These are phyloP conservation scores for Colletotrichum gloeosporioides DNA, from an alignment of 2,329 filamentous ascomycete species.

Conservation along the genomic window DNA sequence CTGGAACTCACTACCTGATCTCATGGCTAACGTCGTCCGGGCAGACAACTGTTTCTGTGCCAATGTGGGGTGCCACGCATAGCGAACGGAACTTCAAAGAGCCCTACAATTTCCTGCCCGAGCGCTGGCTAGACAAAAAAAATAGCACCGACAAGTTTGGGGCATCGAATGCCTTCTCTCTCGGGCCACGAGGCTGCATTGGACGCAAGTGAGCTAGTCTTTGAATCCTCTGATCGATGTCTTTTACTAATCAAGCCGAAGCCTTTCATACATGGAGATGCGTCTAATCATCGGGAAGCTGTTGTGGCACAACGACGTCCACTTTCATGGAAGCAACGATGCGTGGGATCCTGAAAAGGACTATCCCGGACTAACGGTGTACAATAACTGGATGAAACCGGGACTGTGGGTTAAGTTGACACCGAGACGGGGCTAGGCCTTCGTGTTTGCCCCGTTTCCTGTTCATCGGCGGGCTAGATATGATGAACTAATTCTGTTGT, in stretches of 20 bases:
- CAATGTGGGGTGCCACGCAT: slow-evolving; percentile 9
- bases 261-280: background rate
- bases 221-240: background rate
- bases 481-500: background rate
- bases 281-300: background rate
- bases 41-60: slow-evolving; percentile 9
- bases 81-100: slow-evolving; percentile 31
- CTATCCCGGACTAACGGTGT: background rate
- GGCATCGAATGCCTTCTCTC: background rate
- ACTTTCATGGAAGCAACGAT: background rate
- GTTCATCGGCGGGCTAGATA: background rate
- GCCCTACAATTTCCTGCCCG: slow-evolving; percentile 34
- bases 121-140: background rate
- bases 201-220: background rate
- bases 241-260: background rate
- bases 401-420: background rate
- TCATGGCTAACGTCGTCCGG: background rate
- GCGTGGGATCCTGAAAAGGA: background rate
- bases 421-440: background rate
- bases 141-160: background rate
- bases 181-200: background rate
- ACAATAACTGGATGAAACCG: background rate
- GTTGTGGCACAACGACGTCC: background rate
- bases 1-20: background rate
- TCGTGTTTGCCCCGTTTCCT: background rate